Base-by-base conservation (phyloP, 2,329 filamentous ascomycete species). In the Exophiala sideris region DNA sequence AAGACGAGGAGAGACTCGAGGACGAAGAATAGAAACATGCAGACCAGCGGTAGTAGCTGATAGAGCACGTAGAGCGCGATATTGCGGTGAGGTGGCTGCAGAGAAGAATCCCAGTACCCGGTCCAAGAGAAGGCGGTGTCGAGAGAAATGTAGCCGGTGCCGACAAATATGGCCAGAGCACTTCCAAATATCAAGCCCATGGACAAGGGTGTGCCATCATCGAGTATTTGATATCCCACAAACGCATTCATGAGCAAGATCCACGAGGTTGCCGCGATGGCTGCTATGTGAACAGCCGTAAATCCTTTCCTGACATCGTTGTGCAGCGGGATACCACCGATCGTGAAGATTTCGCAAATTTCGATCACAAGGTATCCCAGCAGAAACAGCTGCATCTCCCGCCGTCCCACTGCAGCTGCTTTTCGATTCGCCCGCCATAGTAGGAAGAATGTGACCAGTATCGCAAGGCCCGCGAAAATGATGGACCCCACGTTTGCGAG, bases 381-480 rank as follows among this genome's bases (percentile, higher is more conserved):
- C 47, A 99, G 82, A 74, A 99, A 97, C 33, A 96, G 67, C 79
- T 99, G 94, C 83, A 99, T 97, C 73, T 99, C 94, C 71, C 94
- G 88, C 76, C 94, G 81, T 56, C 94, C 94, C 45, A 99, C 94
- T 52, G 94, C 94, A 52, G 94, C 94, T 71, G 88, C 86, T 76
- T 99, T 97, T 69, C 82, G 83, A 66, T 97, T 88, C 16, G 94
- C 95, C 62, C 84, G 81, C 73, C 87, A 82, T 70, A 97, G 66
- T 54, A 99, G 76, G 63, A 87, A 85, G 9, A 75, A 67, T 3
- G 87, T 78, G 7, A 81, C 74, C 18, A 82, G 66, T 63, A 99
- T 91, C 38, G 91, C 89, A 60, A 95, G 70, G 58, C 79, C 89
- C 58, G 83, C 87, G 38, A 97, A 71, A 42, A 99, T 63, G 68